phyloP scores from a whole-genome alignment of 148 eudicot species.

The Silene uniflora region DNA sequence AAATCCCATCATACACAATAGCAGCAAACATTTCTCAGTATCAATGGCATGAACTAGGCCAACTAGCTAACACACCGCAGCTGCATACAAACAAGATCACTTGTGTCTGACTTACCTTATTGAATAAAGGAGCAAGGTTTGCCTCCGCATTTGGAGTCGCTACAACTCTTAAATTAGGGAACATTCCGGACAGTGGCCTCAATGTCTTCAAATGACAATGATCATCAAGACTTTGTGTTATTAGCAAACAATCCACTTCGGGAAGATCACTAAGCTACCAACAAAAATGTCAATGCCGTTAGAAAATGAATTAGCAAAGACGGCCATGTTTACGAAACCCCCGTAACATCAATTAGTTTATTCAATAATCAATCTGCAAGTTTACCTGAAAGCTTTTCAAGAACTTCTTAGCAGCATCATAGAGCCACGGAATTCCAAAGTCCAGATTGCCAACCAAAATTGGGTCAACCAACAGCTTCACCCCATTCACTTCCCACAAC shows the following conservation, averaged over 20 bases:
- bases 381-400: constrained; percentile 77
- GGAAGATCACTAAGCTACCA: constrained; percentile 88
- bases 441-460: constrained; percentile 93
- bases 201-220: constrained; percentile 94
- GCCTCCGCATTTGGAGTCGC: constrained; percentile 85
- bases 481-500: constrained; percentile 88
- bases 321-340: not conserved
- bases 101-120: constrained; percentile 45
- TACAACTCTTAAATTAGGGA: constrained; percentile 67
- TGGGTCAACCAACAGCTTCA: constrained; percentile 85
- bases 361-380: not conserved
- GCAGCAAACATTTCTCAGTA: not conserved
- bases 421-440: constrained; percentile 94
- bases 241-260: constrained; percentile 76
- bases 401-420: constrained; percentile 84
- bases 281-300: constrained; percentile 14
- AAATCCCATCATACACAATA: constrained; percentile 1
- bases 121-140: constrained; percentile 70
- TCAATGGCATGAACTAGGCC: not conserved
- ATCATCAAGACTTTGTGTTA: constrained; percentile 94
- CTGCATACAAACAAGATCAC: not conserved
- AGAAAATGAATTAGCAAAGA: not conserved
- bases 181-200: constrained; percentile 66
- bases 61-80: not conserved
- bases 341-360: not conserved